These are phyloP conservation scores for Leonotis leonurus DNA, from an alignment of 257 asterid species.

Conservation along the genomic window DNA sequence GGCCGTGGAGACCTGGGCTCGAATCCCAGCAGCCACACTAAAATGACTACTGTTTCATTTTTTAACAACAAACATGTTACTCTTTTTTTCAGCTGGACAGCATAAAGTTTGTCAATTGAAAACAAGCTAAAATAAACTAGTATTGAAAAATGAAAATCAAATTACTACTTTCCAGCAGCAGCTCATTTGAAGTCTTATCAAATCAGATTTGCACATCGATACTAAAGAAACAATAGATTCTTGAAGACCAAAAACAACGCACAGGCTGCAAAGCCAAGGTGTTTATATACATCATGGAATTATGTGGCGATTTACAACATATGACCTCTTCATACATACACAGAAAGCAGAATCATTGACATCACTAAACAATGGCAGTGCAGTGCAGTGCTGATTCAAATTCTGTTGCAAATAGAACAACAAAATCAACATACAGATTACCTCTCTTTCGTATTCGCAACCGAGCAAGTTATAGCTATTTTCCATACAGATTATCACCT, in stretches of 20 bases:
- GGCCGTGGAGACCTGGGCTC: slow-evolving; percentile 99
- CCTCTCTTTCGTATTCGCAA: slow-evolving; percentile 26
- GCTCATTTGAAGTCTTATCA: too few species aligned
- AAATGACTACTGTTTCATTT: too few species aligned
- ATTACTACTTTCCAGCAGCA: too few species aligned
- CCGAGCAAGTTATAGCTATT: slow-evolving; percentile 28
- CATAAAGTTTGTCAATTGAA: too few species aligned
- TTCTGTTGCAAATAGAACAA: slow-evolving; percentile 27
- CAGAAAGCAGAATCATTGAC: slow-evolving; percentile 36
- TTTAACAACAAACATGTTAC: too few species aligned
- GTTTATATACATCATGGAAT: slow-evolving; percentile 41
- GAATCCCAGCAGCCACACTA: slow-evolving; percentile 38
- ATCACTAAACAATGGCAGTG: slow-evolving; percentile 45
- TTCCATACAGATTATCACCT: slow-evolving; percentile 34
- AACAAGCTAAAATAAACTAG: too few species aligned
- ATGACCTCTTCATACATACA: slow-evolving; percentile 46
- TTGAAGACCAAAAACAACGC: slow-evolving; percentile 20
- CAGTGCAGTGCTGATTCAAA: slow-evolving; percentile 35
- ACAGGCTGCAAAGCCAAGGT: slow-evolving; percentile 31
- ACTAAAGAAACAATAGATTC: background rate
- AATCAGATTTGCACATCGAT: too few species aligned
- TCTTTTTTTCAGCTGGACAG: too few species aligned
- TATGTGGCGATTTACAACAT: slow-evolving; percentile 58
- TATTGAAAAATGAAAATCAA: too few species aligned
- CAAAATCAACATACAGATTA: slow-evolving; percentile 32